Evolutionary conservation across 2,329 filamentous ascomycete genomes (phyloP).

Genomic region (Diaporthe citrichinensis): DNA sequence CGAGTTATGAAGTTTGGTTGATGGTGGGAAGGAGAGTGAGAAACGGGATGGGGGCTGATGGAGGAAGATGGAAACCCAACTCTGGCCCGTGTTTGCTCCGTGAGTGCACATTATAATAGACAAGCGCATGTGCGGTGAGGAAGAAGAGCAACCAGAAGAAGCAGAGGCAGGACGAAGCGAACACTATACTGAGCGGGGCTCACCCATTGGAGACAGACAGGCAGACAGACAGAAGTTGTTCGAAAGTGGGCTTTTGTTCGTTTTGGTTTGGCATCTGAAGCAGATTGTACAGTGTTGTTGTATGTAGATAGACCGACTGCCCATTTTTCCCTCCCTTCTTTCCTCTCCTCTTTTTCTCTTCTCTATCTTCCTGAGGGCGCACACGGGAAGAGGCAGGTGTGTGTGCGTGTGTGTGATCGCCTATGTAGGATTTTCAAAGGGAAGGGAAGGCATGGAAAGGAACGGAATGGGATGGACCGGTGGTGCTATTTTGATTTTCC

Average conservation of each 20-base stretch:
- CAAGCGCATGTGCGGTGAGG: not conserved
- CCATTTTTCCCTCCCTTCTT: constrained; percentile 2
- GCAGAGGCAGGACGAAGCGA: not conserved
- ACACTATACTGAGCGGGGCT: constrained; percentile 14
- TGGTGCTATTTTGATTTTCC: constrained; percentile 7
- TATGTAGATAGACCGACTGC: constrained; percentile 23
- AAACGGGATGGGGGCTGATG: too few relatives aligned
- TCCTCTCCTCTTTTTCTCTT: not conserved
- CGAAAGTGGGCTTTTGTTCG: not conserved
- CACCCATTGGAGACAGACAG: not conserved
- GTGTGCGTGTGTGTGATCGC: not conserved
- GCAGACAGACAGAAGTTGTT: not conserved
- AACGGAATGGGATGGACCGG: not conserved
- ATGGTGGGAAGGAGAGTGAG: not conserved
- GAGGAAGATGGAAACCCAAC: not conserved
- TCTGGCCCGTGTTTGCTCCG: constrained; percentile 1
- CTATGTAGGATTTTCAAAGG: not conserved
- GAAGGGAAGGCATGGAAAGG: not conserved
- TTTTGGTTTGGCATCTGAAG: constrained; percentile 10
- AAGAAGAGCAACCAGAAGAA: not conserved
- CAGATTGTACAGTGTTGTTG: constrained; percentile 32
- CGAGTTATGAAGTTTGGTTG: not conserved
- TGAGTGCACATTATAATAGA: constrained; percentile 23
- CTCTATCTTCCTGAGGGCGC: not conserved
- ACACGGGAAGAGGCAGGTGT: not conserved